Evolutionary conservation across 2,329 filamentous ascomycete species (phyloP).

Genomic region (Fusarium mexicanum): DNA sequence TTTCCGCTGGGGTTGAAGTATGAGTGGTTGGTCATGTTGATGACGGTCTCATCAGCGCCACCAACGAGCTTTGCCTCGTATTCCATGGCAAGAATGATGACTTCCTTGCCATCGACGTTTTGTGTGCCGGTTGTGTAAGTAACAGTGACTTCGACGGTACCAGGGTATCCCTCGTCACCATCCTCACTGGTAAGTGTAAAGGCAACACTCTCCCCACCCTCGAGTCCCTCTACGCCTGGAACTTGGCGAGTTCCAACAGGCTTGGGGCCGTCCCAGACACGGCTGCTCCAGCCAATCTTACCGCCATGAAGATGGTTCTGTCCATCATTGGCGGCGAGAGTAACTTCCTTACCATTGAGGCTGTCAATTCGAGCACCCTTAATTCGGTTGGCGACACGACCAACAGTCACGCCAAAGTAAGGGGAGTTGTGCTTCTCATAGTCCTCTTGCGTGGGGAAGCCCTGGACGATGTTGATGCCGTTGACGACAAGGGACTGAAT

Average conservation of each 20-base stretch:
- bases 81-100: constrained; percentile 82
- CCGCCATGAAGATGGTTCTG: constrained; percentile 81
- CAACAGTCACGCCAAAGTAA: constrained; percentile 94
- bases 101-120: constrained; percentile 67
- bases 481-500: constrained; percentile 83
- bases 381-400: constrained; percentile 84
- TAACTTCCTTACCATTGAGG: constrained; percentile 77
- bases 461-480: constrained; percentile 86
- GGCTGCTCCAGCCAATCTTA: constrained; percentile 81
- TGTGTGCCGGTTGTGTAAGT: constrained; percentile 82
- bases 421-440: constrained; percentile 80
- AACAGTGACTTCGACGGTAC: constrained; percentile 79
- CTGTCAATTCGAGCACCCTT: constrained; percentile 74
- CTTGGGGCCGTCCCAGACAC: constrained; percentile 77
- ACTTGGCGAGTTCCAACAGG: constrained; percentile 63
- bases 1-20: constrained; percentile 73
- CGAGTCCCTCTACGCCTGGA: constrained; percentile 59
- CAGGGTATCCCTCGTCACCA: constrained; percentile 90
- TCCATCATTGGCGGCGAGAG: constrained; percentile 79
- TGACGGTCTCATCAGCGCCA: constrained; percentile 85
- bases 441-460: constrained; percentile 78
- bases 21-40: constrained; percentile 96
- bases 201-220: constrained; percentile 72
- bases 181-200: constrained; percentile 77
- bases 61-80: constrained; percentile 86